phyloP scores from a whole-genome alignment of 306 rosid genomes.

The Hippophae gyantsensis region DNA sequence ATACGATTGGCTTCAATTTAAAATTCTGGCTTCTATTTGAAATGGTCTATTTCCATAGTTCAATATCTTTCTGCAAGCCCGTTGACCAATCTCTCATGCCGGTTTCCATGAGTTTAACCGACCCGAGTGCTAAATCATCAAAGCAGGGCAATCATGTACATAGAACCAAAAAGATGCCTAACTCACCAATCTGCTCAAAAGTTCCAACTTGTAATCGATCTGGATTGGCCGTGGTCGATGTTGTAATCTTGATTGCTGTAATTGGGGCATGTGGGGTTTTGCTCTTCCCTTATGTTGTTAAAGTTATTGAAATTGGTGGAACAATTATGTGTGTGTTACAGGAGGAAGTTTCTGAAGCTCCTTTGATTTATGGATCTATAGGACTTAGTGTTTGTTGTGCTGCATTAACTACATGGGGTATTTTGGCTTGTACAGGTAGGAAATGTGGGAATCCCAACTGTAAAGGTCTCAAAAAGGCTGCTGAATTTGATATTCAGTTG shows the following conservation, averaged over 20 bases:
- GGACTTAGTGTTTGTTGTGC: slow-evolving; percentile 51
- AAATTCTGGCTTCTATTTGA: slow-evolving; percentile 32
- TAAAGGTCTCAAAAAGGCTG: slow-evolving; percentile 67
- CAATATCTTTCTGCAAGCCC: slow-evolving; percentile 91
- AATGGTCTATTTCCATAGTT: slow-evolving; percentile 86
- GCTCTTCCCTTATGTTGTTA: slow-evolving; percentile 49
- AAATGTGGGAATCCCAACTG: slow-evolving; percentile 81
- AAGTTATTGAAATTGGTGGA: slow-evolving; percentile 23
- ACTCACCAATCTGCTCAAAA: slow-evolving; percentile 41
- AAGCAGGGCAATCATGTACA: slow-evolving; percentile 24
- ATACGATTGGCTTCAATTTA: slow-evolving; percentile 13
- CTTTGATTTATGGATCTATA: slow-evolving; percentile 57
- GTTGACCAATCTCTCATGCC: slow-evolving; percentile 68
- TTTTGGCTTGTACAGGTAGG: slow-evolving; percentile 47
- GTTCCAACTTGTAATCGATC: slow-evolving; percentile 60
- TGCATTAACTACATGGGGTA: slow-evolving; percentile 63
- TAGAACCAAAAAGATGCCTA: slow-evolving; percentile 35
- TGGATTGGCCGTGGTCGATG: slow-evolving; percentile 63
- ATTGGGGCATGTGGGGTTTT: slow-evolving; percentile 52
- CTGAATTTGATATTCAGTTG: slow-evolving; percentile 86
- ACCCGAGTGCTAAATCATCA: slow-evolving; percentile 37
- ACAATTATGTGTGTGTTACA: slow-evolving; percentile 33
- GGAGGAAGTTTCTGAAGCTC: slow-evolving; percentile 64
- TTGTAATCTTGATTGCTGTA: slow-evolving; percentile 61
- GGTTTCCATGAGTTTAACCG: slow-evolving; percentile 40